Evolutionary conservation across 331 rosid species (phyloP).

Genomic region (Saraca asoca): DNA sequence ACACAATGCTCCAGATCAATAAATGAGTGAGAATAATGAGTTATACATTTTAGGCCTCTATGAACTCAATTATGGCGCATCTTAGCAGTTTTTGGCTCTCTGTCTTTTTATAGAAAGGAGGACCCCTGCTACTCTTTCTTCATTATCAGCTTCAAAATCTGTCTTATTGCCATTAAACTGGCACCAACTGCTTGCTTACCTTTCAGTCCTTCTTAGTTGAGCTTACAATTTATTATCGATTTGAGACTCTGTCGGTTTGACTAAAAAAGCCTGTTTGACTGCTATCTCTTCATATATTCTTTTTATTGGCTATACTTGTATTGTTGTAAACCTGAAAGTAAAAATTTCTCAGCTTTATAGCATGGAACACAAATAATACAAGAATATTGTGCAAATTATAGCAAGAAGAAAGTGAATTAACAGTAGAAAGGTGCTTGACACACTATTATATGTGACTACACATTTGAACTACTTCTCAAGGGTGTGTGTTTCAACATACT

Average conservation of each 20-base stretch:
- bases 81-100: slow-evolving; percentile 34
- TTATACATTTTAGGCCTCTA: slow-evolving; percentile 38
- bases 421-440: slow-evolving; percentile 17
- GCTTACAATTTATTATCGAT: slow-evolving; percentile 36
- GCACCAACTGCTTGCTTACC: slow-evolving; percentile 41
- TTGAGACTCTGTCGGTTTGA: slow-evolving; percentile 30
- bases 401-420: slow-evolving; percentile 32
- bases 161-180: slow-evolving; percentile 37
- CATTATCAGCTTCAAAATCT: slow-evolving; percentile 9
- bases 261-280: slow-evolving; percentile 30
- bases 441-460: slow-evolving; percentile 11
- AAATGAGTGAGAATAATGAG: slow-evolving; percentile 47
- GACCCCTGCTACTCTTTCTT: slow-evolving; percentile 27
- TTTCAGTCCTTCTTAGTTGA: slow-evolving; percentile 33
- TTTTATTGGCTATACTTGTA: too few relatives aligned
- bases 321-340: too few relatives aligned
- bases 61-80: slow-evolving; percentile 38
- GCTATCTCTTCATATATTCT: too few relatives aligned
- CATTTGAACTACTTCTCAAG: slow-evolving; percentile 26
- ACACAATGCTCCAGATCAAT: slow-evolving; percentile 37
- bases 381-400: slow-evolving; percentile 10
- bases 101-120: slow-evolving; percentile 55
- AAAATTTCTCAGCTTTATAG: too few relatives aligned
- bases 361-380: too few relatives aligned
- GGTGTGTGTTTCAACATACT: slow-evolving; percentile 16